Base-by-base conservation (phyloP, 352 stramenopile species). In the Phytophthora podocarpi region DNA sequence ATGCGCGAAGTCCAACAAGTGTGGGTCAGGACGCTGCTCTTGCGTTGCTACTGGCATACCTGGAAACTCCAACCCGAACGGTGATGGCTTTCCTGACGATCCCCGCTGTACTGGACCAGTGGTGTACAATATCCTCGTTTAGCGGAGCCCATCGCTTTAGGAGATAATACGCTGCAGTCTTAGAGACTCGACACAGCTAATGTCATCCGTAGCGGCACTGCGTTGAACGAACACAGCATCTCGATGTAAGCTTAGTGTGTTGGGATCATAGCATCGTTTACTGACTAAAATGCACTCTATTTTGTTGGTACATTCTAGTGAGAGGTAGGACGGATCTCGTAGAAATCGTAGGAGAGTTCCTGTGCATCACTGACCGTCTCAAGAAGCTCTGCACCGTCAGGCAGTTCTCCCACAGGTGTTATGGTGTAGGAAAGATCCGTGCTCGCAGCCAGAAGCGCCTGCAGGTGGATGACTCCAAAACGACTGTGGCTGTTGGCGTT, bases 401-500 rank as follows among this genome's bases (percentile, higher is more conserved):
- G 34, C 7, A 95, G 59, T 15, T 84, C 48, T 23, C 75, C 66
- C 5, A 93, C 84, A 18, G 80, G 80, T 10, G 83, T 92, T 53
- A 95, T 91, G 30, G 42, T 78, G 65, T 79, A 94, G 15, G 67
- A 60, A n/a, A 94, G 64, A 31, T 94, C 78, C 0, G 59, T 63
- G 16, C 80, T 83, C 20, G 72, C 42, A 5, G 79, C 69, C 20
- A 96, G 70, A 16, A 91, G 54, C 16, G 81, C 67, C 48, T 93
- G 85, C 6, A 96, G 55, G 27, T 93, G 85, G 6, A 70, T 56
- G 24, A 96, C 85, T 21, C 87, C 87, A 45, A 96, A 96, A 43
- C 87, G 85, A 48, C 87, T 96, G 64, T 96, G 87, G 48, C 81
- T 89, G 62, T 92, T 87, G 21, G 87, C 87, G 59, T 96, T 96